These are phyloP conservation scores for Hermanozyma aechmeae DNA, from an alignment of 805 yeast species.

Conservation along the genomic window DNA sequence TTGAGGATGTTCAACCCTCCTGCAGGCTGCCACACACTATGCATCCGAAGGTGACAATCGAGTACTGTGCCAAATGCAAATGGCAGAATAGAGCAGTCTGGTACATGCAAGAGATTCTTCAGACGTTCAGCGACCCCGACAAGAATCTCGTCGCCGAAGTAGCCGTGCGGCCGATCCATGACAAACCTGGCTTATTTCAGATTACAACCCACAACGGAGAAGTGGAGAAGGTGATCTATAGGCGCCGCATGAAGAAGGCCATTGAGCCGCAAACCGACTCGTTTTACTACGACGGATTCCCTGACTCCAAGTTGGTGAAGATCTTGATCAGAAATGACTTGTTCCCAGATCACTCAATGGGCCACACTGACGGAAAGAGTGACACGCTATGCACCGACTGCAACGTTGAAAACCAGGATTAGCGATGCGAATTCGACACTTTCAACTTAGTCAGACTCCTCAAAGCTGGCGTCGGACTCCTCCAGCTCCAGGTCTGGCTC, in stretches of 20 bases:
- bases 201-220: constrained; percentile 3
- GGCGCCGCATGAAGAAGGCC: constrained; percentile 39
- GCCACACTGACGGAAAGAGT: constrained; percentile 63
- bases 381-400: no score
- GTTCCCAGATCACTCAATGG: constrained; percentile 46
- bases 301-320: constrained; percentile 75
- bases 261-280: constrained; percentile 18
- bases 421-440: no score
- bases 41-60: constrained; percentile 63
- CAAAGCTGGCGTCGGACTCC: no score
- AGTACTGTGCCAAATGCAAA: constrained; percentile 75
- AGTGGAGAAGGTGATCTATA: constrained; percentile 36
- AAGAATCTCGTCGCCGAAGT: constrained; percentile 30
- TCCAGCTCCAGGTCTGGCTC: no score
- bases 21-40: no score
- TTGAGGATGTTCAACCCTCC: no score
- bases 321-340: constrained; percentile 51
- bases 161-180: constrained; percentile 14
- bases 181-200: constrained; percentile 15
- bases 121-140: constrained; percentile 54
- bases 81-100: constrained; percentile 87
- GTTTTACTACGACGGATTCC: constrained; percentile 60
- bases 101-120: constrained; percentile 79
- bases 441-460: no score
- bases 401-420: no score